Evolutionary conservation across 352 stramenopile genomes (phyloP).

Genomic region (Pythium aquatile): DNA sequence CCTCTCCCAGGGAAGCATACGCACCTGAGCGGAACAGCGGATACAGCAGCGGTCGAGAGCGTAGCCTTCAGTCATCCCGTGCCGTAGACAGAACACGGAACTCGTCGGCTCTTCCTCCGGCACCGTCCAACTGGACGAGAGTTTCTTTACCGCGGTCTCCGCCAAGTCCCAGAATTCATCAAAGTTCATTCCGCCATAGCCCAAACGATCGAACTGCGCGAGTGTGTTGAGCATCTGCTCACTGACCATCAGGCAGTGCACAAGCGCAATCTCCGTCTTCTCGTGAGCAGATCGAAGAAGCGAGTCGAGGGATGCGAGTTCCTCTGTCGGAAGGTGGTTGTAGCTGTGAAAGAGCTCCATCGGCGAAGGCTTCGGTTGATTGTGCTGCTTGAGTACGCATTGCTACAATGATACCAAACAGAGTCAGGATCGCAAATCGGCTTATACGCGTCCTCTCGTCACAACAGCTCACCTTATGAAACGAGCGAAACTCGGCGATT

Average conservation of each 20-base stretch:
- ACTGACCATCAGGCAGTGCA: constrained; percentile 51
- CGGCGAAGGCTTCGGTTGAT: not conserved
- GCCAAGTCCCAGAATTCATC: constrained; percentile 58
- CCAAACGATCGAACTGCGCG: constrained; percentile 48
- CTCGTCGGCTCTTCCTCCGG: constrained; percentile 41
- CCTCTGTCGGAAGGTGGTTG: not conserved
- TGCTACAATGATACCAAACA: not conserved
- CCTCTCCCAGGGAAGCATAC: not conserved
- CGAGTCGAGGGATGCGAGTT: not conserved
- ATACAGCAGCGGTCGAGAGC: constrained; percentile 49
- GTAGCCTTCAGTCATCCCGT: constrained; percentile 41
- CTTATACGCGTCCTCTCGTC: not conserved
- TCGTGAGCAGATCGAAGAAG: not conserved
- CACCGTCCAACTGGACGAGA: constrained; percentile 19
- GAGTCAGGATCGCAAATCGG: not conserved
- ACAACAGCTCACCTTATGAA: constrained; percentile 37
- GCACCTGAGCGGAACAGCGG: constrained; percentile 47
- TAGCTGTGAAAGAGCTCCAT: not conserved
- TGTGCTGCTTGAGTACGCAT: not conserved
- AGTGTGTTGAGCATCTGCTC: constrained; percentile 38
- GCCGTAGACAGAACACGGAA: constrained; percentile 54
- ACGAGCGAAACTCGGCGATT: constrained; percentile 64
- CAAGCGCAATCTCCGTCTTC: constrained; percentile 20
- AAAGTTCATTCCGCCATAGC: constrained; percentile 57
- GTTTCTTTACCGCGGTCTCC: constrained; percentile 37